A percentile compares a stretch with the other conserved stretches of the same genome.
Evolutionary conservation across 208 protist genomes (phyloP).

Genomic region (Leishmania guyanensis): DNA sequence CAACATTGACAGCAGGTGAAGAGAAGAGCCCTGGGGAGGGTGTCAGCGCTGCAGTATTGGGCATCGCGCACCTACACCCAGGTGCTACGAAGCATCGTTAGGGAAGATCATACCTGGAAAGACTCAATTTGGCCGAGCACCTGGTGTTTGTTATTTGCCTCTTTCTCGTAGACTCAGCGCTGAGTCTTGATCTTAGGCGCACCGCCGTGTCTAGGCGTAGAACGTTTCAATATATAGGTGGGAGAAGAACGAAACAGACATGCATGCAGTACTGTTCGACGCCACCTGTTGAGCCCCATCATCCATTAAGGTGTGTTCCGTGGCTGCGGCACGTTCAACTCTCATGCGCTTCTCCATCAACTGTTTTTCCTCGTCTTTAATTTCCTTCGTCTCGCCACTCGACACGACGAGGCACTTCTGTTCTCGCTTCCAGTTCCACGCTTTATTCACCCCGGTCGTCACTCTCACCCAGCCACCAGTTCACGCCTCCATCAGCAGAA

Average conservation of each 20-base stretch:
- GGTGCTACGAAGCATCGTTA: neutral
- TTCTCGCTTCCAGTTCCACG: neutral
- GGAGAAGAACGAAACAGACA: neutral
- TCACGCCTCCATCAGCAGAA: slow-evolving; percentile 47
- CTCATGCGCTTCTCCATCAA: neutral
- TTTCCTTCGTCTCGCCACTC: neutral
- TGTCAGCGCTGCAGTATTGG: neutral
- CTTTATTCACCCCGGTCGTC: neutral
- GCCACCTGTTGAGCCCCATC: neutral
- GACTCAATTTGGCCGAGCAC: neutral
- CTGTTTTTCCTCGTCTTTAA: neutral
- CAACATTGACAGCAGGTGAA: neutral
- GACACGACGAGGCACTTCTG: neutral
- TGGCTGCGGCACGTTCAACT: neutral
- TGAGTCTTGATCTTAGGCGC: neutral
- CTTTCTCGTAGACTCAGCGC: neutral
- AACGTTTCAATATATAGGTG: neutral
- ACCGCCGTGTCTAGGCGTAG: neutral
- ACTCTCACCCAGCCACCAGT: neutral
- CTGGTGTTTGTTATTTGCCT: neutral
- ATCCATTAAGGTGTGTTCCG: neutral
- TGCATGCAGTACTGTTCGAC: neutral
- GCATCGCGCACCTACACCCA: neutral
- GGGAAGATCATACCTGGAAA: neutral
- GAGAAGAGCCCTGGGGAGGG: neutral